Evolutionary conservation across 768 basidiomycete genomes (phyloP), one percentile per base, ranked within the genome.

Genomic region (Cantharellus cinnabarinus): DNA sequence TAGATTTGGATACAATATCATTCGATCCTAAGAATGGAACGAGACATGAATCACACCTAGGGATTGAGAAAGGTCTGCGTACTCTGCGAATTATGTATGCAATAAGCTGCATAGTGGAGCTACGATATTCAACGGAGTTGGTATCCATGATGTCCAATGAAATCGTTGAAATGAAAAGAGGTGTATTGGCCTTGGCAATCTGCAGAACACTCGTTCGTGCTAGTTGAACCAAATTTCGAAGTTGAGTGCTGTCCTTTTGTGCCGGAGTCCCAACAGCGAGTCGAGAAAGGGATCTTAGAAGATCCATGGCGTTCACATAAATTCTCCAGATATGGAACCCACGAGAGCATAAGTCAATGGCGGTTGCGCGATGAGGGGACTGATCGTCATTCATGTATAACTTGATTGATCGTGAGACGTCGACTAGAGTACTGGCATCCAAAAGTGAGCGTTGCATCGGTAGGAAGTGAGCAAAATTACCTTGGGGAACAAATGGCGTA

Each of bases 251-350:
- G n/a, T 87, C 84, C 63, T 88, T 87, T 38, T 77, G 75, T 38
- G 76, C 68, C 10, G 7, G 7, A 37, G 52, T 14, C 10, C 14
- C 10, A 10, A 7, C 89, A 0, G 90, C 84, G 35, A 95, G 75
- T 15, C 72, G 75, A 67, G 93, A 94, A 5, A 98, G 75, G 1
- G 83, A 77, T 3, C 94, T 82, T 15, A 98, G 72, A 58, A 95
- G 81, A 60, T 83, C 82, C 74, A 90, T 85, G 0, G 90, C 80
- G 64, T 98, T 91, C 60, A 91, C 76, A 64, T 91, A 90, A 63
- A 89, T 81, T 66, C 95, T 90, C 91, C 93, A 98, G 55, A 93
- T 80, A 51, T 83, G 78, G 67, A 97, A 98, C 0, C 94, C 94
- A 51, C 86, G 81, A 1, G 86, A 83, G 64, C 88, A 90, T 5